These are phyloP conservation scores for Pyricularia pennisetigena DNA, from an alignment of 2,329 filamentous ascomycete species.

Conservation along the genomic window DNA sequence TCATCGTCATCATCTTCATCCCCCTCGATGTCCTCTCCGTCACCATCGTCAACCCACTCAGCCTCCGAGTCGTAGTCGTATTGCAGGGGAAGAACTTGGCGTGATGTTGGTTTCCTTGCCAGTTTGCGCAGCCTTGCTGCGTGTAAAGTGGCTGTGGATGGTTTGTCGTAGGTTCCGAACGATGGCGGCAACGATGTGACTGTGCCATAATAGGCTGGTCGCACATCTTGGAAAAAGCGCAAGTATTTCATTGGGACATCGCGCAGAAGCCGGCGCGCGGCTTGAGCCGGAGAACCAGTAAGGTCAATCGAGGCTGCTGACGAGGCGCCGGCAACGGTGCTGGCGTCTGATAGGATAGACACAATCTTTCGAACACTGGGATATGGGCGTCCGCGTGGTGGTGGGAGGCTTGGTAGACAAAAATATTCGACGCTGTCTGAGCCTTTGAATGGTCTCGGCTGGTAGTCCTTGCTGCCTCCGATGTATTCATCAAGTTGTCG, in stretches of 20 bases:
- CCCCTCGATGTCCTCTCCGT: slow-evolving; percentile 59
- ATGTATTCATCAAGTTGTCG: slow-evolving; percentile 43
- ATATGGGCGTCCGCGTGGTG: slow-evolving; percentile 34
- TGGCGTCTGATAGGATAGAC: slow-evolving; percentile 18
- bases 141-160: not conserved
- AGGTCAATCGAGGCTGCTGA: slow-evolving; percentile 21
- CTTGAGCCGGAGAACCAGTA: slow-evolving; percentile 25
- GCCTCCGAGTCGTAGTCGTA: slow-evolving; percentile 84
- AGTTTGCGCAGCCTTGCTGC: slow-evolving; percentile 34
- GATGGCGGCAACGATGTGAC: slow-evolving; percentile 47
- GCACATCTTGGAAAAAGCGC: slow-evolving; percentile 53
- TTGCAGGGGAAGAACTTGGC: slow-evolving; percentile 50
- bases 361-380: slow-evolving; percentile 53
- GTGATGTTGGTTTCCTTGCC: slow-evolving; percentile 42
- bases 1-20: slow-evolving; percentile 63
- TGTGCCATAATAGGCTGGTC: slow-evolving; percentile 64
- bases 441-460: slow-evolving; percentile 24
- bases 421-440: slow-evolving; percentile 32
- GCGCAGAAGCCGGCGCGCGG: slow-evolving; percentile 31
- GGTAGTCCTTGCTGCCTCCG: slow-evolving; percentile 32
- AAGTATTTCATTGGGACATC: slow-evolving; percentile 54
- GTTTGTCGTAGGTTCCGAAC: not conserved
- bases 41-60: slow-evolving; percentile 71
- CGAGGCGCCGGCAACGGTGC: slow-evolving; percentile 32
- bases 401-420: slow-evolving; percentile 27